Evolutionary conservation across 202 grass and related monocot genomes (phyloP).

Genomic region (Zizania palustris): DNA sequence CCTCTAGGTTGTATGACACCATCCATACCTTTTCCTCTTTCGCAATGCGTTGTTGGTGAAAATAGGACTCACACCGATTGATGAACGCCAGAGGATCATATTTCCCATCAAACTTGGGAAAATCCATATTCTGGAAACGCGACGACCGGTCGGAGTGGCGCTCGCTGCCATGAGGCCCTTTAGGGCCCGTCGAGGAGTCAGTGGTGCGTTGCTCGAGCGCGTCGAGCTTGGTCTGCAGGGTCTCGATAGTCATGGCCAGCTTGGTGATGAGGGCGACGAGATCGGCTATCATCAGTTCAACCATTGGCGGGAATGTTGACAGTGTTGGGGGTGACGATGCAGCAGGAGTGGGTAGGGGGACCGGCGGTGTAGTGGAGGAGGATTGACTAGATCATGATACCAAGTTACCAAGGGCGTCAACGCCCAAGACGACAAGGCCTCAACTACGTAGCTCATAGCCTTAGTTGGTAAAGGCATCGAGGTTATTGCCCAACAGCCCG

Average conservation of each 20-base stretch:
- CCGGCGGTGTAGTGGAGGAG: background rate
- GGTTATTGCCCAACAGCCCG: no score
- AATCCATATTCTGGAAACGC: background rate
- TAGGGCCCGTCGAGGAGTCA: background rate
- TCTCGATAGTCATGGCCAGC: background rate
- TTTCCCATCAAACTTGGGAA: background rate
- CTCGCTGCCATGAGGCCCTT: background rate
- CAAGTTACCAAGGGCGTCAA: background rate
- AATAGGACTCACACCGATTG: no score
- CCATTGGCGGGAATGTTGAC: no score
- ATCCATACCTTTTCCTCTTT: no score
- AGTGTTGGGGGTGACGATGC: no score
- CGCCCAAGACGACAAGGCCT: background rate
- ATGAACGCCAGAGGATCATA: no score
- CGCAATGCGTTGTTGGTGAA: background rate
- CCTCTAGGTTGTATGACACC: background rate
- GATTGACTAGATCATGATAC: no score
- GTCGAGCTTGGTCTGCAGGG: background rate
- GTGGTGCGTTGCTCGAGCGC: background rate
- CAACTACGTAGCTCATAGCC: no score
- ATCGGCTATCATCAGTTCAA: no score
- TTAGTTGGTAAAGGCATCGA: no score
- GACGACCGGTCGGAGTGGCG: background rate
- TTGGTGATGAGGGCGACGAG: background rate
- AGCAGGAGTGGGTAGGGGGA: no score